Base-by-base conservation (phyloP, 345 rosid species). In the Brassica juncea region DNA sequence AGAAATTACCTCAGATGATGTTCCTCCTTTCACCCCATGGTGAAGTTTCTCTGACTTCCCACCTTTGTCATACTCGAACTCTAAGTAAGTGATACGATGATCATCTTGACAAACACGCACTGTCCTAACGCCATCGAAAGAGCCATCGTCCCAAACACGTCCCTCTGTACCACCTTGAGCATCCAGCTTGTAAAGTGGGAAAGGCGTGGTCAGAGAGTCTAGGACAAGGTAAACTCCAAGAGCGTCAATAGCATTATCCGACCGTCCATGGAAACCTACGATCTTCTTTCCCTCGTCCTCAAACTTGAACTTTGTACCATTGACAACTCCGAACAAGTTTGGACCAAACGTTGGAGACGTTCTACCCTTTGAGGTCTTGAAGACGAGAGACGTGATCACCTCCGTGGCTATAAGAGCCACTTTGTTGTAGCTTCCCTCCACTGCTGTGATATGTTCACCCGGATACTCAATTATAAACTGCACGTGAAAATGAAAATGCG, bases 331-430 rank as follows among this genome's bases (percentile, higher is more conserved):
- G 4, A 77, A 16, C 42, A 62, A 23, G 68, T 68, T 59, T 59
- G 80, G 73, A 58, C 80, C 80, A 68, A 58, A 76, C 15, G 34
- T 16, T 42, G 68, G 80, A 59, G 80, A 76, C 2, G 8, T 11
- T 59, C 73, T 76, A 6, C 74, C 73, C 42, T 68, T 76, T 59
- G 80, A 76, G 6, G 80, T 76, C 68, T 76, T 76, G 35, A 59
- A 76, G 34, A 47, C 55, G 4, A 47, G 55, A 5, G 55, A 60
- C 11, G 2, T 52, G 58, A 52, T 52, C 21, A 71, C 66, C 11
- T 77, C 76, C 11, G 81, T 77, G 7, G 71, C 58, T n/a, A 35
- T 0, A 2, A 71, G 15, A 60, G 37, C 64, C 42, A 76, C 74
- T 42, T 1, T 0, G 8, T 61, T 52, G 70, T 77, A 69, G 63